Evolutionary conservation across 1,284 basidiomycete genomes (phyloP).

Genomic region (Cutaneotrichosporon arboriforme): DNA sequence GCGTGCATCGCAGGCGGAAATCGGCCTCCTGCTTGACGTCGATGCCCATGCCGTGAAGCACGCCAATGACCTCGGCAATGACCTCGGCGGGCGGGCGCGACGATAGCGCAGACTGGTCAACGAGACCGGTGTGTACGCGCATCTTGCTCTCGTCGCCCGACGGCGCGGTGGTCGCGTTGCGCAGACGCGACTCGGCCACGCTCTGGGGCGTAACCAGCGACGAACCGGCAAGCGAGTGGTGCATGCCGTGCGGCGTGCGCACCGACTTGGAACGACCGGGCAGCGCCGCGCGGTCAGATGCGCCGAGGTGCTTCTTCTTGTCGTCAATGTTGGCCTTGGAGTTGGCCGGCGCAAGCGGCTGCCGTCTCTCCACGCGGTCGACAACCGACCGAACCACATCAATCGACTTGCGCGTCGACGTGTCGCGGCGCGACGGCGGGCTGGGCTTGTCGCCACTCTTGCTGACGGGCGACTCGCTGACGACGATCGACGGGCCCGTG

Average conservation of each 20-base stretch:
- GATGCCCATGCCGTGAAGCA: slow-evolving; percentile 83
- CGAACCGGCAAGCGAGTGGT: neutral
- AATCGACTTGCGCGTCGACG: neutral
- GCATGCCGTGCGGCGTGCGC: slow-evolving; percentile 3
- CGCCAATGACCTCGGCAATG: slow-evolving; percentile 72
- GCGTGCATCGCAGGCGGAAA: slow-evolving; percentile 77
- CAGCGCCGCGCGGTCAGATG: neutral
- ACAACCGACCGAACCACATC: neutral
- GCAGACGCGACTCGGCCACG: neutral
- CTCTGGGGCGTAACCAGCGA: slow-evolving; percentile 1
- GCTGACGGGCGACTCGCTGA: slow-evolving; percentile 1
- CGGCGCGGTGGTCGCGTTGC: neutral
- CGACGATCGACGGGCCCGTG: slow-evolving; percentile 18
- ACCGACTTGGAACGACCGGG: slow-evolving; percentile 19
- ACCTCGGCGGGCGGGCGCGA: slow-evolving; percentile 77
- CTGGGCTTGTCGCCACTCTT: neutral
- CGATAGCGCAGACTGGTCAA: slow-evolving; percentile 87
- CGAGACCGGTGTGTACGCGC: slow-evolving; percentile 82
- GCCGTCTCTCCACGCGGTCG: slow-evolving; percentile 2
- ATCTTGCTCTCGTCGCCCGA: slow-evolving; percentile 57
- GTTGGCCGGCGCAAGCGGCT: slow-evolving; percentile 10
- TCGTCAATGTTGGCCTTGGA: slow-evolving; percentile 31
- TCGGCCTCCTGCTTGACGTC: slow-evolving; percentile 80
- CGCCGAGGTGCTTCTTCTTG: slow-evolving; percentile 4
- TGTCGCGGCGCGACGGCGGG: neutral